Evolutionary conservation across 192 early-diverging fungal species (phyloP).

Genomic region (Diversispora epigaea): DNA sequence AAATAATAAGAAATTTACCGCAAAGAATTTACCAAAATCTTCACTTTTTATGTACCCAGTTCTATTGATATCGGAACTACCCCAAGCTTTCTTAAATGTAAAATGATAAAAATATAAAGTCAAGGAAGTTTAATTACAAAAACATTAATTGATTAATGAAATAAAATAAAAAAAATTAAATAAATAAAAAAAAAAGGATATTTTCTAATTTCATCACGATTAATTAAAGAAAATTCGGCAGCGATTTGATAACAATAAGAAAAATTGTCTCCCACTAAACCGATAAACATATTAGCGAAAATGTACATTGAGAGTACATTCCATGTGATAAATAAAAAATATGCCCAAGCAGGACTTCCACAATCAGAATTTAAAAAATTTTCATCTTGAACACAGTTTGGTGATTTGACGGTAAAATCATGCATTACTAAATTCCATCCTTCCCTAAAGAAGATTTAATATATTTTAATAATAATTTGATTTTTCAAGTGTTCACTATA

Average conservation of each 20-base stretch:
- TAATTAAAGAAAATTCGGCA: constrained; percentile 56
- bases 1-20: constrained; percentile 41
- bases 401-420: constrained; percentile 55
- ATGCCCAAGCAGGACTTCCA: constrained; percentile 54
- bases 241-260: constrained; percentile 63
- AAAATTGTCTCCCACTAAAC: constrained; percentile 62
- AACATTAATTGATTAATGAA: not conserved
- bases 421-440: constrained; percentile 65
- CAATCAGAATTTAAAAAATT: constrained; percentile 56
- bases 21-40: constrained; percentile 52
- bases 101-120: constrained; percentile 28
- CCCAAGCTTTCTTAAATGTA: constrained; percentile 57
- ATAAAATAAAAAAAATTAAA: not conserved
- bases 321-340: constrained; percentile 55
- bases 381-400: constrained; percentile 47
- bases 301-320: constrained; percentile 72
- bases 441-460: constrained; percentile 43
- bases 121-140: constrained; percentile 28
- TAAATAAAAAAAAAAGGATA: constrained; percentile 39
- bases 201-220: constrained; percentile 58
- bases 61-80: constrained; percentile 44
- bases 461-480: not conserved
- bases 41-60: constrained; percentile 52
- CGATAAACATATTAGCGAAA: constrained; percentile 61
- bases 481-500: too few species aligned